phyloP scores from a whole-genome alignment of 2,329 filamentous ascomycete species.

The Monilinia vaccinii-corymbosi region DNA sequence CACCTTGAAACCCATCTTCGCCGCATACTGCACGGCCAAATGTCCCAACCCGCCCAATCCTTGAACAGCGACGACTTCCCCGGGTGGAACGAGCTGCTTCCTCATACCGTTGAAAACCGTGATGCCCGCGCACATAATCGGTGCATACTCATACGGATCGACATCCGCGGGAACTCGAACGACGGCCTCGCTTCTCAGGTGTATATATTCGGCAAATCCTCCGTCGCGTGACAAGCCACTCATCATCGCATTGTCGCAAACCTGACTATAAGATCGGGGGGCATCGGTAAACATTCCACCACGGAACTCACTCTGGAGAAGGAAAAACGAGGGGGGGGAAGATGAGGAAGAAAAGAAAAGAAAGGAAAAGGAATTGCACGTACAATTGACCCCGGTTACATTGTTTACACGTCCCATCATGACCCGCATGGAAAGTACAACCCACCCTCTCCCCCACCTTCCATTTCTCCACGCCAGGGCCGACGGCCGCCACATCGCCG shows the following conservation, averaged over 20 bases:
- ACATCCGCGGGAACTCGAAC: constrained; percentile 45
- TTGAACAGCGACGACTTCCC: constrained; percentile 49
- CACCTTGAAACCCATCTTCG: constrained; percentile 66
- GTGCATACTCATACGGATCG: constrained; percentile 46
- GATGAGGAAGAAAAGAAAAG: not conserved
- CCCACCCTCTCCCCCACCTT: constrained; percentile 59
- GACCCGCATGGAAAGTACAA: constrained; percentile 57
- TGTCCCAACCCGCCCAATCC: constrained; percentile 71
- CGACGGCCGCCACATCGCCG: constrained; percentile 55
- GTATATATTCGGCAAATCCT: constrained; percentile 57
- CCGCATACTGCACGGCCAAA: constrained; percentile 66
- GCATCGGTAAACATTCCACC: not conserved
- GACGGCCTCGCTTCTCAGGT: constrained; percentile 50
- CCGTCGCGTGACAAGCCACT: constrained; percentile 61
- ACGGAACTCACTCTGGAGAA: too few species aligned
- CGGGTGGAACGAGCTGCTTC: constrained; percentile 43
- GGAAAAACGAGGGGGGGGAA: too few species aligned
- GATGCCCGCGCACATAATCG: constrained; percentile 56
- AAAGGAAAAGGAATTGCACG: not conserved
- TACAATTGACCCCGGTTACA: constrained; percentile 47
- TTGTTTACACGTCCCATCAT: constrained; percentile 48
- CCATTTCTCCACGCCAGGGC: constrained; percentile 47
- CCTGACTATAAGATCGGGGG: constrained; percentile 36
- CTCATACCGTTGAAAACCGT: constrained; percentile 53
- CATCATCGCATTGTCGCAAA: constrained; percentile 52